Percentiles rank a stretch among this genome's conserved stretches.
These are phyloP conservation scores for Phaeolepiota aurea DNA, from an alignment of 768 basidiomycete genomes.

Conservation along the genomic window DNA sequence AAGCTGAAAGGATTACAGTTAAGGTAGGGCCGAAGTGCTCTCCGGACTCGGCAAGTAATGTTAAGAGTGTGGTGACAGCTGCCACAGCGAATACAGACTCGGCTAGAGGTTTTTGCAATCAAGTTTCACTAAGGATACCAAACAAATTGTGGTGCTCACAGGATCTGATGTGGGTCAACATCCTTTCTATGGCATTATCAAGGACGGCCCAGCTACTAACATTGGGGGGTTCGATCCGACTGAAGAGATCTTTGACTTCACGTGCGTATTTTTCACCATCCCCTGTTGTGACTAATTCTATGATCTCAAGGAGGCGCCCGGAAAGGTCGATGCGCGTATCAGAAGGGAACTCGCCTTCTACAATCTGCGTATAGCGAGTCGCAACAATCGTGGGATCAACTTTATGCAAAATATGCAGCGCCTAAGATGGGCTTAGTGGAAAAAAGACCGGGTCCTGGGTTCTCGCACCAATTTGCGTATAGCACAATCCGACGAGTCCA, in stretches of 20 bases:
- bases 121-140: slow-evolving; percentile 1
- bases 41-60: slow-evolving; percentile 31
- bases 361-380: slow-evolving; percentile 38
- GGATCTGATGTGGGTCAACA: slow-evolving; percentile 40
- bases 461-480: slow-evolving; percentile 44
- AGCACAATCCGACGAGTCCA: slow-evolving; percentile 49
- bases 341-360: slow-evolving; percentile 22
- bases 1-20: slow-evolving; percentile 59
- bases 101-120: slow-evolving; percentile 21
- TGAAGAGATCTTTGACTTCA: slow-evolving; percentile 34
- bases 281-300: slow-evolving; percentile 32
- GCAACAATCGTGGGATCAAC: slow-evolving; percentile 55
- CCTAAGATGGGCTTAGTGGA: slow-evolving; percentile 35
- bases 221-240: slow-evolving; percentile 23
- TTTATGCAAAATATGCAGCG: slow-evolving; percentile 43
- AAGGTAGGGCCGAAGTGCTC: slow-evolving; percentile 42
- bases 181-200: slow-evolving; percentile 47
- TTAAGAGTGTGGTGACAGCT: slow-evolving; percentile 35
- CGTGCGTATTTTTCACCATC: slow-evolving; percentile 56
- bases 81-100: slow-evolving; percentile 29
- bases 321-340: slow-evolving; percentile 31
- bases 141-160: slow-evolving; percentile 30
- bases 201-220: slow-evolving; percentile 32
- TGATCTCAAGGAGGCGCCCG: slow-evolving; percentile 43
- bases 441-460: too few relatives aligned